Conservation (phyloP, 208 protist genomes). For the Leptomonas pyrrhocoris region DNA sequence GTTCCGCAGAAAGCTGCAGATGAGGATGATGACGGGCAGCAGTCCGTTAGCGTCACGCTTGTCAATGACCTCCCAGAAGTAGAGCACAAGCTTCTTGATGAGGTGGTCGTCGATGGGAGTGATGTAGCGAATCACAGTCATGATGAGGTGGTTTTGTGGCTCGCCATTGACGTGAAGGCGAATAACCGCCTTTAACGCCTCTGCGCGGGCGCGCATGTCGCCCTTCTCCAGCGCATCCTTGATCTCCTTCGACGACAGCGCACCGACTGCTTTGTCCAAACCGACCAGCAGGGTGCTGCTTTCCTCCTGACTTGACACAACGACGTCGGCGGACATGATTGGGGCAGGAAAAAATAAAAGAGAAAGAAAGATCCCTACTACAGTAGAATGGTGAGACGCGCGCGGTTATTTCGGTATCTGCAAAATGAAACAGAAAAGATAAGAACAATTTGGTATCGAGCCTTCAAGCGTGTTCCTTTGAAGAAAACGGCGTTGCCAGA, state of each 20-base stretch:
- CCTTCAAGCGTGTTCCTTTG: too few relatives aligned
- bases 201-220: conserved; percentile 72
- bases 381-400: background rate
- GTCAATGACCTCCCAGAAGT: conserved; percentile 98
- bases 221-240: conserved; percentile 91
- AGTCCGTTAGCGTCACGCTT: conserved; percentile 96
- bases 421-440: background rate
- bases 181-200: conserved; percentile 94
- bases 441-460: too few relatives aligned
- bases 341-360: background rate
- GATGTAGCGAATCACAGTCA: conserved; percentile 97
- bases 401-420: too few relatives aligned
- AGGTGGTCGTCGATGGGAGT: conserved; percentile 91
- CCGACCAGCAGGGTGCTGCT: conserved; percentile 77
- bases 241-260: conserved; percentile 81
- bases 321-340: conserved; percentile 17
- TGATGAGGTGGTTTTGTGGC: conserved; percentile 95
- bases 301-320: conserved; percentile 61
- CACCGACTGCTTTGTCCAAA: conserved; percentile 29
- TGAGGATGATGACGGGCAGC: conserved; percentile 97
- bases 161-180: conserved; percentile 96
- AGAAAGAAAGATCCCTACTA: background rate
- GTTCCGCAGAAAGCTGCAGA: conserved; percentile 96
- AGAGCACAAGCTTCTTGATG: conserved; percentile 98
- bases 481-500: too few relatives aligned